Conservation (phyloP, 1,284 basidiomycete genomes). For the Inonotus obliquus region DNA sequence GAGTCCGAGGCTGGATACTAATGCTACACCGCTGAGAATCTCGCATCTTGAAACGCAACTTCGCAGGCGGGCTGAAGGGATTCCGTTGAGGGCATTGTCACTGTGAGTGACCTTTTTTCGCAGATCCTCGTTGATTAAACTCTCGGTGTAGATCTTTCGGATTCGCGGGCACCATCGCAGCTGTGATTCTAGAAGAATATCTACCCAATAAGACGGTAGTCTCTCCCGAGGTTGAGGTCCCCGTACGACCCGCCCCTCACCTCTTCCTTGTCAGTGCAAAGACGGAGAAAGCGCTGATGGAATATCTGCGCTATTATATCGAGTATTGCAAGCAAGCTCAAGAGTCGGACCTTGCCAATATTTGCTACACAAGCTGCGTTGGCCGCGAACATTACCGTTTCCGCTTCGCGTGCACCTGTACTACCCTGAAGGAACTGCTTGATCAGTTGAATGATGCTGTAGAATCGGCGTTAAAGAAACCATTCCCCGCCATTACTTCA, state of each 20-base stretch:
- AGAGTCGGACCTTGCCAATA: conserved; percentile 26
- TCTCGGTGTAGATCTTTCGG: conserved; percentile 29
- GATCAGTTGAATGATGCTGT: conserved; percentile 26
- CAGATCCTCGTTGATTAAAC: not conserved
- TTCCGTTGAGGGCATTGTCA: conserved; percentile 25
- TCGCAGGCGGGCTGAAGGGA: not conserved
- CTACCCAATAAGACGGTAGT: not conserved
- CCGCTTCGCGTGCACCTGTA: conserved; percentile 30
- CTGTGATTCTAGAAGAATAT: conserved; percentile 30
- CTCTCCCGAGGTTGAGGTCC: not conserved
- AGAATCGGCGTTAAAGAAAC: conserved; percentile 1
- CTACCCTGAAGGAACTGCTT: conserved; percentile 30
- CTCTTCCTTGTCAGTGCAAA: conserved; percentile 33
- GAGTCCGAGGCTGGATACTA: conserved; percentile 32
- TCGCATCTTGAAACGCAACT: conserved; percentile 5
- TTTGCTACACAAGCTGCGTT: conserved; percentile 34
- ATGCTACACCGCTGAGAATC: conserved; percentile 27
- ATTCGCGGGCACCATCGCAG: conserved; percentile 34
- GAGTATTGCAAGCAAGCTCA: conserved; percentile 27
- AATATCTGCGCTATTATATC: conserved; percentile 30
- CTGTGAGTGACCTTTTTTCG: conserved; percentile 24
- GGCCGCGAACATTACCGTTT: conserved; percentile 34
- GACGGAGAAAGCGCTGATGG: conserved; percentile 27
- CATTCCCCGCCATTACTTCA: conserved; percentile 10
- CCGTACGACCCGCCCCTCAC: conserved; percentile 16